Evolutionary conservation across 345 rosid species (phyloP).

Genomic region (Dimocarpus longan): DNA sequence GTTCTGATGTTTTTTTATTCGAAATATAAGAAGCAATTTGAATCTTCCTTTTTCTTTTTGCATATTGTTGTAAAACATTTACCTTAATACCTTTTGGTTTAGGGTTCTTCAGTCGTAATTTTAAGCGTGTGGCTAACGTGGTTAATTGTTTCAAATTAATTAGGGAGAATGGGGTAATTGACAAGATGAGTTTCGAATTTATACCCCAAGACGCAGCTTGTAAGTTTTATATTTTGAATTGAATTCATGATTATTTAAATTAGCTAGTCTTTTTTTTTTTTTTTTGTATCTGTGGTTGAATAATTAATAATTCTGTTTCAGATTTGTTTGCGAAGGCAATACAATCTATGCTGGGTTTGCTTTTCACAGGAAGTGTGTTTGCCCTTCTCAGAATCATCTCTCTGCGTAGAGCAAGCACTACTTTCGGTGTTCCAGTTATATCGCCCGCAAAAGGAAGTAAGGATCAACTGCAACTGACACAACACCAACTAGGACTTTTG

Average conservation of each 20-base stretch:
- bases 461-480: slow-evolving; percentile 57
- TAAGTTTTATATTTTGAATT: slow-evolving; percentile 40
- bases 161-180: slow-evolving; percentile 67
- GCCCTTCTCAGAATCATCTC: slow-evolving; percentile 66
- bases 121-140: slow-evolving; percentile 20
- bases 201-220: slow-evolving; percentile 66
- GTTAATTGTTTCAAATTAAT: slow-evolving; percentile 31
- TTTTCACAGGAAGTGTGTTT: slow-evolving; percentile 61
- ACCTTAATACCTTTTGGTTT: neutral
- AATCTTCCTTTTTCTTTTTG: neutral
- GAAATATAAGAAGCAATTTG: neutral
- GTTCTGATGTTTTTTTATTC: neutral
- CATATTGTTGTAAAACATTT: neutral
- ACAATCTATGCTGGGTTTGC: slow-evolving; percentile 47
- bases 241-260: slow-evolving; percentile 15
- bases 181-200: slow-evolving; percentile 44
- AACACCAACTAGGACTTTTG: slow-evolving; percentile 71
- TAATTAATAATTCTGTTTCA: slow-evolving; percentile 30
- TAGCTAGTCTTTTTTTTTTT: neutral
- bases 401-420: slow-evolving; percentile 39
- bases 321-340: slow-evolving; percentile 58
- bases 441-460: slow-evolving; percentile 49
- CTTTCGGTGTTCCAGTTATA: slow-evolving; percentile 25
- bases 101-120: slow-evolving; percentile 4
- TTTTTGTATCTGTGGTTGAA: slow-evolving; percentile 7